Conservation (phyloP, 2,329 filamentous ascomycete genomes). For the Cytospora piceae region DNA sequence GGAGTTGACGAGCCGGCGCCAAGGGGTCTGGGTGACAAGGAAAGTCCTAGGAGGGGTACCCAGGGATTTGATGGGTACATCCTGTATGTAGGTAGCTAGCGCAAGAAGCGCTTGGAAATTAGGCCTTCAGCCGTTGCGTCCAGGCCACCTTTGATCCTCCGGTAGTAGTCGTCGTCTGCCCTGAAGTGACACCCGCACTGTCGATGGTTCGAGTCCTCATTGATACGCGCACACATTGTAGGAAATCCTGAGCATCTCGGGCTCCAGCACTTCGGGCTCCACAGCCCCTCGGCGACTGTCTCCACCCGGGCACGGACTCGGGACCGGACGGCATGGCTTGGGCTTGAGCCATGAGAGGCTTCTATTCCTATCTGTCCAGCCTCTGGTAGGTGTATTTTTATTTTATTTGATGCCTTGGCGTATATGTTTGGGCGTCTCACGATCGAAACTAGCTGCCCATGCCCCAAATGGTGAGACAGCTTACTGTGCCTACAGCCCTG, state of each 20-base stretch:
- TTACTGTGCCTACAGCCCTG: constrained; percentile 1
- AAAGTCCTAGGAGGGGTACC: background rate
- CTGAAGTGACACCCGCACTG: background rate
- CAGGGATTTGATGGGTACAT: background rate
- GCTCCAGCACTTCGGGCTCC: background rate
- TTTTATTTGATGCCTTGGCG: background rate
- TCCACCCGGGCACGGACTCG: background rate
- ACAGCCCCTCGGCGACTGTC: background rate
- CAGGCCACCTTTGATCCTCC: background rate
- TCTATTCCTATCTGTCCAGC: background rate
- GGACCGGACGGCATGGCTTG: background rate
- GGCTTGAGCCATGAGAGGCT: background rate
- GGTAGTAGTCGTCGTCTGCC: background rate
- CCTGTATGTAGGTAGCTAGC: background rate
- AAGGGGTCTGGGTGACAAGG: background rate
- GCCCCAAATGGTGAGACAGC: constrained; percentile 3
- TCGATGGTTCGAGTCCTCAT: background rate
- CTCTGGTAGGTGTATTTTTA: background rate
- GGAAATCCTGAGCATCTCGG: background rate
- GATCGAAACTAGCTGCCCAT: background rate
- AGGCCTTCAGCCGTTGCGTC: background rate
- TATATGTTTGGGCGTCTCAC: background rate
- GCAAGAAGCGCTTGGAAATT: background rate
- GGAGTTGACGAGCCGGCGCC: constrained; percentile 8
- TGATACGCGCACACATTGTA: background rate